Conservation (phyloP, 208 protist species). For the Endotrypanum monterogeii region DNA sequence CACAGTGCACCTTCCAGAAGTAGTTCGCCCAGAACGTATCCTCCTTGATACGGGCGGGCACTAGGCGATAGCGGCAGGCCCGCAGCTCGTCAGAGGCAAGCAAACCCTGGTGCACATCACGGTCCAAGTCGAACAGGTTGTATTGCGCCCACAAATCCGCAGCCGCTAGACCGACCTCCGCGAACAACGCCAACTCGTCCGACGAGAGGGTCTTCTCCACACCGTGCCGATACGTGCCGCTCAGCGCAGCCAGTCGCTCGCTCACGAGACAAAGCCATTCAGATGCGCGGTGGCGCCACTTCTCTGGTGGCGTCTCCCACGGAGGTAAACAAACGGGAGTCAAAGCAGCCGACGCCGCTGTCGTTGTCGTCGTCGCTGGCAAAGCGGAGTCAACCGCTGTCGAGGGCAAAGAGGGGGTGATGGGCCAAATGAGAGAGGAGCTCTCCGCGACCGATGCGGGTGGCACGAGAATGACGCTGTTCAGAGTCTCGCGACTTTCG, state of each 20-base stretch:
- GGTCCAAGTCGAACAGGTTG: slow-evolving; percentile 53
- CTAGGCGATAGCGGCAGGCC: slow-evolving; percentile 70
- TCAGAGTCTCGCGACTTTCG: slow-evolving; percentile 52
- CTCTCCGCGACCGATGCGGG: neutral
- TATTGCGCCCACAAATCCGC: slow-evolving; percentile 37
- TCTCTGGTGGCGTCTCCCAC: slow-evolving; percentile 61
- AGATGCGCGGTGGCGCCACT: slow-evolving; percentile 55
- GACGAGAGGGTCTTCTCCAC: slow-evolving; percentile 44
- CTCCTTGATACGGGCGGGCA: slow-evolving; percentile 69
- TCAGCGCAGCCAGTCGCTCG: slow-evolving; percentile 45
- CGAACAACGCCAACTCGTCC: slow-evolving; percentile 55
- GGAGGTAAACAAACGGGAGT: slow-evolving; percentile 23
- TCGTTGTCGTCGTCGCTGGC: neutral
- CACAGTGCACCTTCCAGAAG: slow-evolving; percentile 84
- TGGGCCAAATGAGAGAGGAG: slow-evolving; percentile 4
- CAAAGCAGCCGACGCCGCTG: neutral
- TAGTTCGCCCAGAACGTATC: slow-evolving; percentile 83
- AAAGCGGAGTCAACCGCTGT: neutral
- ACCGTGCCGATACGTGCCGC: slow-evolving; percentile 70
- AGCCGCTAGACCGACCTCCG: slow-evolving; percentile 62
- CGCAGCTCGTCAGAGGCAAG: slow-evolving; percentile 40
- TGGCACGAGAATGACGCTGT: neutral
- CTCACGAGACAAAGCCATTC: slow-evolving; percentile 58
- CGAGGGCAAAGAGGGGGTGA: neutral
- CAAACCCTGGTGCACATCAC: slow-evolving; percentile 69